phyloP scores from a whole-genome alignment of 169 alveolate species.

The Plasmodium falciparum region DNA sequence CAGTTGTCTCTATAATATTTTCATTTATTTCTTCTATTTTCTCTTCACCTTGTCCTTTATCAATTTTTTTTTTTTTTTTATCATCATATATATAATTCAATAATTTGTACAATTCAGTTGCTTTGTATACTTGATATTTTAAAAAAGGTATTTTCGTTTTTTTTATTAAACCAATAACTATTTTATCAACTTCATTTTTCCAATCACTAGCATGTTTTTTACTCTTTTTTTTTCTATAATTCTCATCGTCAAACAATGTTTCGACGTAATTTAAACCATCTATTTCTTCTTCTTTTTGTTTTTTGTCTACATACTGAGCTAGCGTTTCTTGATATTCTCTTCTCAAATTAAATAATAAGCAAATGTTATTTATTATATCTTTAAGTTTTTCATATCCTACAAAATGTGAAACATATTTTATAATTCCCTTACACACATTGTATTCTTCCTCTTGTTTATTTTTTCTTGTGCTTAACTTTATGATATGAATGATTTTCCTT shows the following conservation, averaged over 20 bases:
- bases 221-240: neutral
- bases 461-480: neutral
- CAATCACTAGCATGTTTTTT: neutral
- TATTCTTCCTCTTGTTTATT: constrained; percentile 9
- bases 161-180: neutral
- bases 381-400: neutral
- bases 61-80: neutral
- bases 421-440: constrained; percentile 11
- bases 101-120: constrained; percentile 13
- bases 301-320: constrained; percentile 13
- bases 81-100: neutral
- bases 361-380: constrained; percentile 17
- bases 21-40: neutral
- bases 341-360: constrained; percentile 16
- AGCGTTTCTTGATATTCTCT: constrained; percentile 8
- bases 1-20: too few relatives aligned
- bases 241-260: neutral
- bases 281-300: constrained; percentile 18
- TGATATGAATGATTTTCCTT: neutral
- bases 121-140: constrained; percentile 51
- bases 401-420: constrained; percentile 2
- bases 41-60: neutral
- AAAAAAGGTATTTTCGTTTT: constrained; percentile 26
- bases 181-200: constrained; percentile 7
- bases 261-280: constrained; percentile 1